phyloP scores from a whole-genome alignment of 768 basidiomycete genomes.

The Floccularia luteovirens region DNA sequence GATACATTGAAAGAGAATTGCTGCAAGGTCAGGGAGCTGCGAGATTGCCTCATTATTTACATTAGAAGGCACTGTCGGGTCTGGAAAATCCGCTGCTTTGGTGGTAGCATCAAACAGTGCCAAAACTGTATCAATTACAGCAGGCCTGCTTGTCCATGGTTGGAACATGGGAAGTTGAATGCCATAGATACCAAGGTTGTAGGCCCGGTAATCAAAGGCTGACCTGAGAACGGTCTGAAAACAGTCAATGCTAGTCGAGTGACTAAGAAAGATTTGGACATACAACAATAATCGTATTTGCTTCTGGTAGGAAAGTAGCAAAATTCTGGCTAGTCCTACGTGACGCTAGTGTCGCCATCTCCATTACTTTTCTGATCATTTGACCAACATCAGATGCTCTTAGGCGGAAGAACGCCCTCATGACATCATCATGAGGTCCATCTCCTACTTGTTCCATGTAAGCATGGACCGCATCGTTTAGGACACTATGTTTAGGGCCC shows the following conservation, averaged over 20 bases:
- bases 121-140: slow-evolving; percentile 60
- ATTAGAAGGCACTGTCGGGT: slow-evolving; percentile 9
- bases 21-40: slow-evolving; percentile 62
- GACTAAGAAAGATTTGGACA: slow-evolving; percentile 13
- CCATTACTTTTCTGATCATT: slow-evolving; percentile 54
- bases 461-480: slow-evolving; percentile 61
- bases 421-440: slow-evolving; percentile 61
- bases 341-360: slow-evolving; percentile 34
- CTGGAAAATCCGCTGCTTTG: slow-evolving; percentile 32
- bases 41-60: slow-evolving; percentile 29
- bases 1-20: slow-evolving; percentile 54
- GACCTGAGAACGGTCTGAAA: slow-evolving; percentile 64
- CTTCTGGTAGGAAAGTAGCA: slow-evolving; percentile 47
- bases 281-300: slow-evolving; percentile 65
- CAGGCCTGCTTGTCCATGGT: slow-evolving; percentile 77
- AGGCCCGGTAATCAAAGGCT: slow-evolving; percentile 67
- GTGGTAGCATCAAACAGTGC: slow-evolving; percentile 66
- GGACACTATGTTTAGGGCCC: slow-evolving; percentile 49
- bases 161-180: slow-evolving; percentile 61
- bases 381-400: slow-evolving; percentile 59
- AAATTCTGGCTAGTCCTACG: slow-evolving; percentile 37
- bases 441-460: slow-evolving; percentile 59
- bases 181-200: slow-evolving; percentile 71
- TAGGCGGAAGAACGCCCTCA: slow-evolving; percentile 79
- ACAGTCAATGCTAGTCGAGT: neutral